Conservation (phyloP, 1,139 yeast genomes). For the Taphrina pruni region DNA sequence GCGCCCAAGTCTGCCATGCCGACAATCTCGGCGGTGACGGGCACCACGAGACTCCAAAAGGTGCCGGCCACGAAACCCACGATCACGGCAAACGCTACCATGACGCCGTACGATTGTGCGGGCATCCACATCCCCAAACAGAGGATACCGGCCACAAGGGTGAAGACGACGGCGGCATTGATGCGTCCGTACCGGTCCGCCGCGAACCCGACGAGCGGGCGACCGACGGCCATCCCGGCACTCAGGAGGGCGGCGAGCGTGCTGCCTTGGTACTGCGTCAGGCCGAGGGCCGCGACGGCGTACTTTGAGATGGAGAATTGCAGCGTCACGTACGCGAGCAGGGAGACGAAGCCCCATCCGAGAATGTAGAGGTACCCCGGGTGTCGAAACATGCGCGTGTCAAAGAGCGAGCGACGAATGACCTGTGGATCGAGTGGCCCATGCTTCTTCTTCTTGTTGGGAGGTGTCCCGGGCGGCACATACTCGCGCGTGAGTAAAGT, state of each 20-base stretch:
- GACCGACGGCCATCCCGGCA: conserved; percentile 68
- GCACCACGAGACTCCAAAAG: conserved; percentile 52
- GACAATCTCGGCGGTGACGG: conserved; percentile 60
- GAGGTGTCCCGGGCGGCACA: conserved; percentile 47
- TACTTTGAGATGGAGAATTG: conserved; percentile 68
- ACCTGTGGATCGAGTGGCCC: conserved; percentile 25
- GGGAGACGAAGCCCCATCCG: conserved; percentile 63
- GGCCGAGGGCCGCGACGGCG: conserved; percentile 63
- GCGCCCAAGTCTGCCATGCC: conserved; percentile 60
- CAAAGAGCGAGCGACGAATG: conserved; percentile 50
- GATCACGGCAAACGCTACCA: conserved; percentile 57
- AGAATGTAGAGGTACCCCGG: conserved; percentile 57
- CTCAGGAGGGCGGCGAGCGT: conserved; percentile 66
- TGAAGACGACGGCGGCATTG: conserved; percentile 57
- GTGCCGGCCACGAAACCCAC: conserved; percentile 63
- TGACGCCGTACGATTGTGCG: conserved; percentile 61
- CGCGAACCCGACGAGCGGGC: conserved; percentile 65
- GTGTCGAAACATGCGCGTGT: conserved; percentile 52
- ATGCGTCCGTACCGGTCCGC: conserved; percentile 67
- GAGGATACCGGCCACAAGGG: conserved; percentile 50
- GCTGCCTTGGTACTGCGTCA: conserved; percentile 63
- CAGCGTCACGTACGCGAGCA: conserved; percentile 65
- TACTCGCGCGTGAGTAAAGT: conserved; percentile 55
- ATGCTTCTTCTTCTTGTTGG: conserved; percentile 37
- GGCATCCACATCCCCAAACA: conserved; percentile 69